Evolutionary conservation across 2,329 filamentous ascomycete genomes (phyloP).

Genomic region (Xylariaceae sp.): DNA sequence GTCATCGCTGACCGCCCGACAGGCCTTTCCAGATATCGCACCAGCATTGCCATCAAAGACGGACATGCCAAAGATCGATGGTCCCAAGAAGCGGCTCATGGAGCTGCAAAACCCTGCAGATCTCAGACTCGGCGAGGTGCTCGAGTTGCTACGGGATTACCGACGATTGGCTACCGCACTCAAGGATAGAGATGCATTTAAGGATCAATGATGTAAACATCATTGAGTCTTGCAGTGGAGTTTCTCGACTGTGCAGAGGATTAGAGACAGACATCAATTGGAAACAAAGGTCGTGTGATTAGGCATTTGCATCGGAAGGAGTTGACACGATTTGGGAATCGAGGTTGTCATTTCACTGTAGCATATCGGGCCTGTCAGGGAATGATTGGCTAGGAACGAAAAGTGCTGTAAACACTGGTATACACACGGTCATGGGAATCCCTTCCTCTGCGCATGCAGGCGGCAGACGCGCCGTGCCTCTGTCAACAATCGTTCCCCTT

Average conservation of each 20-base stretch:
- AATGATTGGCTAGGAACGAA: too few relatives aligned
- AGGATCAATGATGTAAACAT: slow-evolving; percentile 25
- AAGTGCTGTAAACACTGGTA: too few relatives aligned
- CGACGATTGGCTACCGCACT: slow-evolving; percentile 64
- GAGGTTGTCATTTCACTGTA: too few relatives aligned
- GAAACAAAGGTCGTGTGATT: neutral
- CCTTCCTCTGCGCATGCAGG: too few relatives aligned
- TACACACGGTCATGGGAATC: too few relatives aligned
- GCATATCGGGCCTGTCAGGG: neutral
- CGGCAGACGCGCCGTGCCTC: too few relatives aligned
- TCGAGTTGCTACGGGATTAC: slow-evolving; percentile 70
- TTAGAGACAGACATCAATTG: too few relatives aligned
- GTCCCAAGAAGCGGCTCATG: slow-evolving; percentile 69
- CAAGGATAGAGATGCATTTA: slow-evolving; percentile 58
- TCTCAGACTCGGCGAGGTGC: slow-evolving; percentile 67
- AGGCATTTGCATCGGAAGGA: slow-evolving; percentile 19
- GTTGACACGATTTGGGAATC: slow-evolving; percentile 5
- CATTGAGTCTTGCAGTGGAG: too few relatives aligned
- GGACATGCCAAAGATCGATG: slow-evolving; percentile 51
- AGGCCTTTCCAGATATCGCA: slow-evolving; percentile 61
- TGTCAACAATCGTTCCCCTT: too few relatives aligned
- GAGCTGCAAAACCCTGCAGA: slow-evolving; percentile 67
- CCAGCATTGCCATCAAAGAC: slow-evolving; percentile 48
- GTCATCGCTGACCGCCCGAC: neutral
- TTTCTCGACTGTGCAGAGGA: too few relatives aligned